Conservation (phyloP, 768 basidiomycete genomes). For the Tephrocybe sp. region DNA sequence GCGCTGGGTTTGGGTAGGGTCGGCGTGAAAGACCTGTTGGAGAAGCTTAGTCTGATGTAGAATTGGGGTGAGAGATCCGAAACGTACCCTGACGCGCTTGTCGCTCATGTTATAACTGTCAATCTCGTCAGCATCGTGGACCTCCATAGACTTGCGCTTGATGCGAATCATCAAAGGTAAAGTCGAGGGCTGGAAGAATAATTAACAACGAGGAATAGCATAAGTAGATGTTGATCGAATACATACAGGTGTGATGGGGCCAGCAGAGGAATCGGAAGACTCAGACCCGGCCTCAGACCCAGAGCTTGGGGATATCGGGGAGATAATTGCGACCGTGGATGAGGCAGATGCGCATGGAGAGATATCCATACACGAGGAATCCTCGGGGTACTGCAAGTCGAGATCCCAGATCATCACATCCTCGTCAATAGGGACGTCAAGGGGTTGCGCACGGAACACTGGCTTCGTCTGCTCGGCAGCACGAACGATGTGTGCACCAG, state of each 20-base stretch:
- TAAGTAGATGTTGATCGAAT: background rate
- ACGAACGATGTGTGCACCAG: slow-evolving; percentile 7
- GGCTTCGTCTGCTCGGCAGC: slow-evolving; percentile 8
- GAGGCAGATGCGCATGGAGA: slow-evolving; percentile 10
- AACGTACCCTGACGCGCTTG: slow-evolving; percentile 38
- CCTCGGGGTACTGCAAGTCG: slow-evolving; percentile 14
- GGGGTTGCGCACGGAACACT: slow-evolving; percentile 12
- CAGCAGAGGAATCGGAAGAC: slow-evolving; percentile 16
- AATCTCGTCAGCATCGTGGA: slow-evolving; percentile 11
- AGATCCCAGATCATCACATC: slow-evolving; percentile 21
- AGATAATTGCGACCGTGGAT: background rate
- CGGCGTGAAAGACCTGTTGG: slow-evolving; percentile 13
- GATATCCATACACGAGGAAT: slow-evolving; percentile 11
- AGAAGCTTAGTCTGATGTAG: background rate
- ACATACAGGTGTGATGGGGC: slow-evolving; percentile 30
- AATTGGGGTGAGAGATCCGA: background rate
- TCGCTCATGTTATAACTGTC: slow-evolving; percentile 19
- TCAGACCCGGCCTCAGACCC: slow-evolving; percentile 12
- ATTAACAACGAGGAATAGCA: background rate
- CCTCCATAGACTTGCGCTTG: slow-evolving; percentile 36
- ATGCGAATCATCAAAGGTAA: slow-evolving; percentile 26
- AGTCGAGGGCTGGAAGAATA: background rate
- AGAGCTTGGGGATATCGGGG: slow-evolving; percentile 1
- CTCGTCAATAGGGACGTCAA: slow-evolving; percentile 28
- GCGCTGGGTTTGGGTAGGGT: slow-evolving; percentile 13